These are phyloP conservation scores for Gastrolobium bilobum DNA, from an alignment of 306 rosid genomes.

Conservation along the genomic window DNA sequence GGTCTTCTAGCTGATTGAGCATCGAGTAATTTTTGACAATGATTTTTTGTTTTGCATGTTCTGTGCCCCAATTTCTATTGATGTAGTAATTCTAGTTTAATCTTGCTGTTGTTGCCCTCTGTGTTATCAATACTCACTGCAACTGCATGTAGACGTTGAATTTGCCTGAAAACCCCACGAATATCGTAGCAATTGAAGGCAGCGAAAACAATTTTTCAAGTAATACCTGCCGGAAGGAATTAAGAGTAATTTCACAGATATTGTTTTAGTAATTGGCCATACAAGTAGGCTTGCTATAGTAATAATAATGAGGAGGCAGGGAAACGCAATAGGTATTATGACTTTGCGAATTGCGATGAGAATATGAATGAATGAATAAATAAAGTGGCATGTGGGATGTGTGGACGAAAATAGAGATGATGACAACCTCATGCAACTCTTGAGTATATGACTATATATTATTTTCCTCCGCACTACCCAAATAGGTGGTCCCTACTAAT, in stretches of 20 bases:
- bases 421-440: slow-evolving; percentile 33
- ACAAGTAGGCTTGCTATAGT: not conserved
- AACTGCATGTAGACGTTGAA: too few species aligned
- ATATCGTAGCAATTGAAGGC: too few species aligned
- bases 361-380: not conserved
- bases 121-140: too few species aligned
- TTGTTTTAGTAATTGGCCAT: too few species aligned
- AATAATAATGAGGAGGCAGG: not conserved
- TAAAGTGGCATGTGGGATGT: not conserved
- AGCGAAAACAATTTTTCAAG: too few species aligned
- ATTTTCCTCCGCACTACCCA: not conserved
- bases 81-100: slow-evolving; percentile 14
- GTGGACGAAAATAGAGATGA: not conserved
- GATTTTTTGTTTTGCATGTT: slow-evolving; percentile 10
- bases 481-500: not conserved
- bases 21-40: slow-evolving; percentile 47
- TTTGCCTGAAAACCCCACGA: too few species aligned
- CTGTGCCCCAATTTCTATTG: not conserved
- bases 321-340: slow-evolving; percentile 8
- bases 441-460: not conserved
- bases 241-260: too few species aligned
- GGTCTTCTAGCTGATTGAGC: slow-evolving; percentile 29
- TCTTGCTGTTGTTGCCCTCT: not conserved
- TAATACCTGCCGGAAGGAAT: too few species aligned
- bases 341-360: slow-evolving; percentile 36